A percentile compares a stretch with the other conserved stretches of the same genome.
These are phyloP conservation scores for Melaleuca alternifolia DNA, from an alignment of 345 rosid species.

Conservation along the genomic window DNA sequence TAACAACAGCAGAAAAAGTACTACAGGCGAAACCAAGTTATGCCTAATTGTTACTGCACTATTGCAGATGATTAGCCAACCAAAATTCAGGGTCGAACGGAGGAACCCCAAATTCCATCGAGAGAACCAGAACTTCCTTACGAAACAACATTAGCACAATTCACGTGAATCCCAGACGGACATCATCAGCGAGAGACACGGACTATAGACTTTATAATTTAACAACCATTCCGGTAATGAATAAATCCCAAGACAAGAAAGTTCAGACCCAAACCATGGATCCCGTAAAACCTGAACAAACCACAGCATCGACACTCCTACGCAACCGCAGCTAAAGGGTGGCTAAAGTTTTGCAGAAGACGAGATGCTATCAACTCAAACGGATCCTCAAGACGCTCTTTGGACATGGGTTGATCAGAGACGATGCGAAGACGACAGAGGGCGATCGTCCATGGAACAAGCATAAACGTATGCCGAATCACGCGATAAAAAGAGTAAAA, in stretches of 20 bases:
- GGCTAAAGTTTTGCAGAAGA: background rate
- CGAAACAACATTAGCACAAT: background rate
- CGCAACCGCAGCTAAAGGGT: background rate
- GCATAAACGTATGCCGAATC: no score
- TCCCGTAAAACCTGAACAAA: background rate
- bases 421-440: background rate
- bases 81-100: background rate
- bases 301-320: background rate
- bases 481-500: no score
- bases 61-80: background rate
- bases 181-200: background rate
- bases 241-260: background rate
- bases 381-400: background rate
- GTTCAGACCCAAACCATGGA: background rate
- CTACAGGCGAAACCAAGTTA: background rate
- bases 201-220: background rate
- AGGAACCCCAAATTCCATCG: no score
- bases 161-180: background rate
- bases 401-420: background rate
- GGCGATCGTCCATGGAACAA: background rate
- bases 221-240: background rate
- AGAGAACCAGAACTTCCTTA: background rate
- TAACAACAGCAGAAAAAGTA: background rate
- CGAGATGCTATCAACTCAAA: background rate
- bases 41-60: background rate